phyloP scores from a whole-genome alignment of 768 basidiomycete genomes.

The Cystofilobasidium capitatum region DNA sequence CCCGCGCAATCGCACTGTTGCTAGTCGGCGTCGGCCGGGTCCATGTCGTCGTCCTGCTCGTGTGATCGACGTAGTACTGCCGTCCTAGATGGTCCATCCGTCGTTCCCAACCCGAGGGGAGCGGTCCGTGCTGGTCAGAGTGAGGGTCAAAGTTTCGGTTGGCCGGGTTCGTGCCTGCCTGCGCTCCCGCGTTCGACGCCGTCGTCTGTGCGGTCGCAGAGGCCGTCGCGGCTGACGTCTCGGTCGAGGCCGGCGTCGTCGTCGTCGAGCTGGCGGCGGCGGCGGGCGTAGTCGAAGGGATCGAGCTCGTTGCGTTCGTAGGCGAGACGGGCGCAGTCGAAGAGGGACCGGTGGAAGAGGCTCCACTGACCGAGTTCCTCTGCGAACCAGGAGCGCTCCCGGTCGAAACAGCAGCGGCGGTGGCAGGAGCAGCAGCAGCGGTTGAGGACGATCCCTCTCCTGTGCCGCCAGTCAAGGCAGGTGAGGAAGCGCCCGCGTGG shows the following conservation, averaged over 20 bases:
- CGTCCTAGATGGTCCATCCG: constrained; percentile 91
- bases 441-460: not conserved
- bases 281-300: not conserved
- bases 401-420: not conserved
- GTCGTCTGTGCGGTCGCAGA: constrained; percentile 28
- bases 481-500: constrained; percentile 44
- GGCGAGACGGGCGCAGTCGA: not conserved
- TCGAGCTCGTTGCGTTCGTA: too few relatives aligned
- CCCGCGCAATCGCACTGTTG: not conserved
- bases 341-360: constrained; percentile 8
- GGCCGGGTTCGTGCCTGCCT: constrained; percentile 38
- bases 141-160: constrained; percentile 81
- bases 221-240: constrained; percentile 35
- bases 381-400: not conserved
- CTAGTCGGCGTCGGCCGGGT: constrained; percentile 52
- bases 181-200: constrained; percentile 22
- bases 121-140: constrained; percentile 83
- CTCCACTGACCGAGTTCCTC: not conserved
- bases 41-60: constrained; percentile 95
- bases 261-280: constrained; percentile 40
- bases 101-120: constrained; percentile 91
- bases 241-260: constrained; percentile 33
- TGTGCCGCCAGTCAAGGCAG: not conserved
- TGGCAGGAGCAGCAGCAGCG: not conserved
- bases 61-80: constrained; percentile 93